Conservation (phyloP, 306 rosid genomes). For the Quercus alba region DNA sequence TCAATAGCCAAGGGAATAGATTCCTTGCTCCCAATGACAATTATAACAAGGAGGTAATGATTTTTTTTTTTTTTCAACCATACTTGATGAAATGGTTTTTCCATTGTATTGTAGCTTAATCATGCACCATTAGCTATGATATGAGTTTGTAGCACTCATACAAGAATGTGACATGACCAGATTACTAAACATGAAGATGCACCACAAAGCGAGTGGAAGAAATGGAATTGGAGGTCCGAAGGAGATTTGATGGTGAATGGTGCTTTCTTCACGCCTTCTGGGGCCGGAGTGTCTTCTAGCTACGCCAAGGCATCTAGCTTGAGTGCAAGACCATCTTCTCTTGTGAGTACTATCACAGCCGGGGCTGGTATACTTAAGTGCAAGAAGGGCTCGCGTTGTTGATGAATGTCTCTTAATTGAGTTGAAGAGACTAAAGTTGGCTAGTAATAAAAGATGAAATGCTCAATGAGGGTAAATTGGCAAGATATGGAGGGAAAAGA, state of each 20-base stretch:
- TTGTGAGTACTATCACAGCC: constrained; percentile 64
- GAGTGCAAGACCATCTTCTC: constrained; percentile 67
- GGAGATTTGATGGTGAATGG: constrained; percentile 85
- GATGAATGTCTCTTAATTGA: constrained; percentile 2
- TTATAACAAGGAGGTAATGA: constrained; percentile 63
- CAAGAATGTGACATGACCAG: constrained; percentile 24
- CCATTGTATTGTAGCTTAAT: too few species aligned
- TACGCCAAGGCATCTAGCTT: constrained; percentile 84
- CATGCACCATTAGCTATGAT: too few species aligned
- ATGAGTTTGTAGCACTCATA: not conserved
- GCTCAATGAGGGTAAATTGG: not conserved
- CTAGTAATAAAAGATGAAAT: constrained; percentile 19
- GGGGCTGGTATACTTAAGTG: constrained; percentile 69
- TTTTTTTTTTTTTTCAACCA: too few species aligned
- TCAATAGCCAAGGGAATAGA: constrained; percentile 91
- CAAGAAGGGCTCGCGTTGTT: constrained; percentile 67
- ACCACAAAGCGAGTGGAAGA: constrained; percentile 59
- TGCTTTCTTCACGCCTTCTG: constrained; percentile 73
- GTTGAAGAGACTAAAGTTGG: not conserved
- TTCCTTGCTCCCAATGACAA: constrained; percentile 66
- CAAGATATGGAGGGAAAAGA: not conserved
- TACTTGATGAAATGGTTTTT: too few species aligned
- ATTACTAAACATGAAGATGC: constrained; percentile 66
- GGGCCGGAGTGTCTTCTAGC: constrained; percentile 70
- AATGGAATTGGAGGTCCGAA: constrained; percentile 86